These are phyloP conservation scores for Fusarium neocosmosporiellum DNA, from an alignment of 2,329 filamentous ascomycete species.

Conservation along the genomic window DNA sequence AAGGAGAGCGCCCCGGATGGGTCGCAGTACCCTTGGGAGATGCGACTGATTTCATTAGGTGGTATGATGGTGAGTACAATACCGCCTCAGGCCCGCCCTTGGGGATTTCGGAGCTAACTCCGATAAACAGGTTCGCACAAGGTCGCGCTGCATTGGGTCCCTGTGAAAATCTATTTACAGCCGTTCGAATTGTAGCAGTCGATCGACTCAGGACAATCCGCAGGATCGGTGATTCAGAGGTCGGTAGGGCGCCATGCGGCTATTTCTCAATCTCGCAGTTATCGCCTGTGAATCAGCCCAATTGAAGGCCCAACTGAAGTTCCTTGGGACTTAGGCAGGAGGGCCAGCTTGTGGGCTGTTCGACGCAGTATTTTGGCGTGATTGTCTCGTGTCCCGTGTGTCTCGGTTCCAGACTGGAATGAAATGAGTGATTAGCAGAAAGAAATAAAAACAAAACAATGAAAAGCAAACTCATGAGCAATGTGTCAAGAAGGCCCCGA, in stretches of 20 bases:
- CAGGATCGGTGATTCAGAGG: neutral
- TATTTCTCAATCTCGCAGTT: neutral
- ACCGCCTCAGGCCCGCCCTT: neutral
- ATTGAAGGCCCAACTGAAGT: neutral
- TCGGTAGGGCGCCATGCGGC: neutral
- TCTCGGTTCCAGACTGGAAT: neutral
- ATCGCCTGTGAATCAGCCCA: neutral
- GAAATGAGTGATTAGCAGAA: neutral
- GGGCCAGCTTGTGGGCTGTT: neutral
- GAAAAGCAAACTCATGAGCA: neutral
- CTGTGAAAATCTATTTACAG: constrained; percentile 18
- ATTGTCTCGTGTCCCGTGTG: neutral
- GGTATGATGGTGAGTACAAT: constrained; percentile 20
- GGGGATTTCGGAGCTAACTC: neutral
- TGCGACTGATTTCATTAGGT: constrained; percentile 12
- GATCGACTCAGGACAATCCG: neutral
- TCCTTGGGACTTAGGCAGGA: neutral
- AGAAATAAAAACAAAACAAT: neutral
- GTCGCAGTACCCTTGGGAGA: constrained; percentile 12
- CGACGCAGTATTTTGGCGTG: neutral
- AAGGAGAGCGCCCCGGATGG: constrained; percentile 17
- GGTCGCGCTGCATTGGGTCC: constrained; percentile 8
- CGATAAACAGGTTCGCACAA: neutral
- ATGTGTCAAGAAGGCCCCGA: neutral
- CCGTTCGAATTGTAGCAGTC: neutral